Percentiles rank a stretch among this genome's conserved stretches.
Conservation (phyloP, 2,329 filamentous ascomycete species). For the Phaeophleospora eucalypticola region DNA sequence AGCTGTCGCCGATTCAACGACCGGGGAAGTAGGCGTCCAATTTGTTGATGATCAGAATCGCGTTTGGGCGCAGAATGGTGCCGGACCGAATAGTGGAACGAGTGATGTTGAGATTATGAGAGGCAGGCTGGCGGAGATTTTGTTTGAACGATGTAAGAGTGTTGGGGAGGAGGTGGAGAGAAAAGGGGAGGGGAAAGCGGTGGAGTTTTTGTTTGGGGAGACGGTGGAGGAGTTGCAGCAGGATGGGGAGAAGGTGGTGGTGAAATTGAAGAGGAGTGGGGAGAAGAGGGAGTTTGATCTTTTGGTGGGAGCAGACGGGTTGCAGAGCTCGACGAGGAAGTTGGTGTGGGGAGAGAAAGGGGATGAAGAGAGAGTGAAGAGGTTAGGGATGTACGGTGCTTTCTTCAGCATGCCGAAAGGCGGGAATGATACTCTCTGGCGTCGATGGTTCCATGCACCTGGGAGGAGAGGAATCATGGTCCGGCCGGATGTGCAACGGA, state of each 20-base stretch:
- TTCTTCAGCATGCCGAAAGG: constrained; percentile 31
- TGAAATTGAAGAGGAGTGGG: constrained; percentile 25
- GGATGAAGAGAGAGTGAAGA: constrained; percentile 17
- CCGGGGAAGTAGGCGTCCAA: constrained; percentile 28
- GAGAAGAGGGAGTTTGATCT: constrained; percentile 23
- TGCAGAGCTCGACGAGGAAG: constrained; percentile 27
- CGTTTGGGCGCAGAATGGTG: constrained; percentile 20
- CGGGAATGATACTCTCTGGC: constrained; percentile 25
- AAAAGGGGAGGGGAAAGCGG: constrained; percentile 22
- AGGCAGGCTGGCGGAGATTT: constrained; percentile 25
- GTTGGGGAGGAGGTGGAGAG: constrained; percentile 20
- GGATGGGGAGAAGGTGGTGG: constrained; percentile 23
- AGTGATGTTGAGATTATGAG: constrained; percentile 33
- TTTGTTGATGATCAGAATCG: constrained; percentile 27
- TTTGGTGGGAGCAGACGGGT: constrained; percentile 33
- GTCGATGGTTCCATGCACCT: constrained; percentile 30
- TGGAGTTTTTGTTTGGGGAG: constrained; percentile 31
- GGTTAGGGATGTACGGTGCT: constrained; percentile 27
- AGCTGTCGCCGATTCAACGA: constrained; percentile 23
- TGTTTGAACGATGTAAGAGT: constrained; percentile 19
- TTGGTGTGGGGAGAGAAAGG: constrained; percentile 25
- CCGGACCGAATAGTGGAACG: constrained; percentile 28
- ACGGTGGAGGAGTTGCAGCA: constrained; percentile 23
- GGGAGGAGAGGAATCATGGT: constrained; percentile 30
- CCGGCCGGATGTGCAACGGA: constrained; percentile 22